Base-by-base conservation (phyloP, 1,284 basidiomycete genomes). In the Sporisorium reilianum region DNA sequence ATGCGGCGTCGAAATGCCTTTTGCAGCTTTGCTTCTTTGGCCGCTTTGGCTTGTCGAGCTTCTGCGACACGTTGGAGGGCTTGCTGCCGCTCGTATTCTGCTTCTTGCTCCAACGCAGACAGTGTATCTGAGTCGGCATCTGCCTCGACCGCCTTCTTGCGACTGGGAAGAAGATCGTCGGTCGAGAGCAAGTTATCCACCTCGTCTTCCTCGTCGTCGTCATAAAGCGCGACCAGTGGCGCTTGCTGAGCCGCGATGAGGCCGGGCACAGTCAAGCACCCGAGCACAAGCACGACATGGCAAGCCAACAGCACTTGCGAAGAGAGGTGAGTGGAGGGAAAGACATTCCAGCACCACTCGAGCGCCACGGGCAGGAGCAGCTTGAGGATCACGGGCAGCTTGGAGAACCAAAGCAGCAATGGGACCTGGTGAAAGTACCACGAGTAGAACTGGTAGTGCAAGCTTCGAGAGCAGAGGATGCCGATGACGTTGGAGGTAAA, bases 401-500 rank as follows among this genome's bases (percentile, higher is more conserved):
- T 59, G 6, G 69, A 53, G 25, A 89, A 89, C 89, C 90, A 95
- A 6, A 90, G 86, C 26, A 99, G 86, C 79, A 96, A 90, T 0
- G 95, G 94, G n/a, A 97, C 85, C 78, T 96, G 93, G 72, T 94
- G 92, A 12, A 92, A 94, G 85, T 98, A 98, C 97, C 96, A 99
- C 5, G 92, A 91, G 85, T 97, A 97, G 86, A 99, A 99, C 80
- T 99, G 96, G 85, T 98, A 99, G 85, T 99, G 96, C 57, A 99
- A 86, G 16, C 95, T 97, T n/a, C 97, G 90, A 16, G 97, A 93
- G 84, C 93, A 97, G 5, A 93, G 78, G 34, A 99, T 91, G 23
- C 96, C 96, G 67, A 97, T 91, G 53, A 99, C 85, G 82, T 98
- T 99, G 16, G 92, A 92, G 1, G 93, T 95, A 87, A 94, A 94